Evolutionary conservation across 2,329 filamentous ascomycete species (phyloP).

Genomic region (Calonectria pseudoturangicola): DNA sequence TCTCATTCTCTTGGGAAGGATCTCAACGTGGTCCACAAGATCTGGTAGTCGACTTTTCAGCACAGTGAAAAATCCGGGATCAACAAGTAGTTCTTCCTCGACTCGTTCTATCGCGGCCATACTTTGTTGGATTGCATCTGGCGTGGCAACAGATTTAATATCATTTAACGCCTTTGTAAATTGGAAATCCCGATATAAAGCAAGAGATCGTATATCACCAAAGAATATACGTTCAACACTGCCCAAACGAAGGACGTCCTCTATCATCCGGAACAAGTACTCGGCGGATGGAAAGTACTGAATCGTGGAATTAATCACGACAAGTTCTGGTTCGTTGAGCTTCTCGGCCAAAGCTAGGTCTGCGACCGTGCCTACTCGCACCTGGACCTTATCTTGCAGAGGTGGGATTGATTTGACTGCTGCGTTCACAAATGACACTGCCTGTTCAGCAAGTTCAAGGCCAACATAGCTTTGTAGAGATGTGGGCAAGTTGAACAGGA

Average conservation of each 20-base stretch:
- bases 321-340: conserved; percentile 37
- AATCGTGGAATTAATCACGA: conserved; percentile 54
- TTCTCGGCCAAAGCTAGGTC: conserved; percentile 37
- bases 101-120: conserved; percentile 40
- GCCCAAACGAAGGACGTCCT: conserved; percentile 32
- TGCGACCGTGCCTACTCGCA: conserved; percentile 49
- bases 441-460: conserved; percentile 52
- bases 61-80: conserved; percentile 52
- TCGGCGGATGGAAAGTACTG: conserved; percentile 55
- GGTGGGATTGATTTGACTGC: conserved; percentile 39
- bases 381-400: conserved; percentile 36
- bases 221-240: conserved; percentile 43
- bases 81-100: conserved; percentile 47
- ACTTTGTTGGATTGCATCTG: conserved; percentile 27
- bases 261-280: conserved; percentile 45
- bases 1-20: conserved; percentile 47
- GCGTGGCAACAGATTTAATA: conserved; percentile 10
- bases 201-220: conserved; percentile 48
- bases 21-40: conserved; percentile 52
- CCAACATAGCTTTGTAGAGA: conserved; percentile 51
- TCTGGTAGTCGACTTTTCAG: conserved; percentile 41
- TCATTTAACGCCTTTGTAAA: conserved; percentile 32
- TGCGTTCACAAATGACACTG: conserved; percentile 46
- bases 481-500: conserved; percentile 55
- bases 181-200: conserved; percentile 42